Base-by-base conservation (phyloP, 352 stramenopile species). In the Aphanomyces invadans region DNA sequence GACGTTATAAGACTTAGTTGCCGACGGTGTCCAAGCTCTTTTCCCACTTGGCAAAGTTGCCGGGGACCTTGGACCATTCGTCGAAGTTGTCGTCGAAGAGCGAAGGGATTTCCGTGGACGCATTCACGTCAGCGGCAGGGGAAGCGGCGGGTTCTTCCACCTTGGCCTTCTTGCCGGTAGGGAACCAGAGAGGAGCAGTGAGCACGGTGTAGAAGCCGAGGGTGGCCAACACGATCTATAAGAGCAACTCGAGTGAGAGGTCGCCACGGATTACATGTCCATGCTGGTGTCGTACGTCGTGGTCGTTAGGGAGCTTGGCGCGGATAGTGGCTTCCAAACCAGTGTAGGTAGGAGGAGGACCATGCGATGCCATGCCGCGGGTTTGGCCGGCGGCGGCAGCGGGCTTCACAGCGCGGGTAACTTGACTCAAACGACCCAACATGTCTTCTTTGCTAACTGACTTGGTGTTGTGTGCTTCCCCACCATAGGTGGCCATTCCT, bases 21-120 rank as follows among this genome's bases (percentile, higher is more conserved):
- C 81, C 84, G 70, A 90, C 71, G 57, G 79, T 90, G 73, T 94
- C 82, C 45, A 94, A 78, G 73, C 82, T 92, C 78, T 91, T 83
- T 78, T 94, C 86, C 86, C 86, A 94, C 71, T 86, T 86, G 68
- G 85, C 81, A 28, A 90, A 67, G 75, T 94, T 94, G 73, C 83
- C 86, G 38, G 86, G 77, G 53, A 89, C 63, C 80, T 92, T 86
- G 38, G 83, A 90, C 86, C 86, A 94, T 74, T 83, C 76, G 48
- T 91, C 86, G 71, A 91, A 94, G 70, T 88, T 84, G 31, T 94
- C 86, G 61, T 89, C 83, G 62, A 91, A 84, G 48, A 94, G 73
- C 72, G 86, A 94, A 21, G 83, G 83, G 53, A 94, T 87, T 57
- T 77, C 75, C 49, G 79, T 80, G 42, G 79, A 88, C 28, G 56